Percentiles rank a stretch among this genome's conserved stretches.
phyloP scores from a whole-genome alignment of 805 yeast genomes.

The Cyberlindnera subsufficiens region DNA sequence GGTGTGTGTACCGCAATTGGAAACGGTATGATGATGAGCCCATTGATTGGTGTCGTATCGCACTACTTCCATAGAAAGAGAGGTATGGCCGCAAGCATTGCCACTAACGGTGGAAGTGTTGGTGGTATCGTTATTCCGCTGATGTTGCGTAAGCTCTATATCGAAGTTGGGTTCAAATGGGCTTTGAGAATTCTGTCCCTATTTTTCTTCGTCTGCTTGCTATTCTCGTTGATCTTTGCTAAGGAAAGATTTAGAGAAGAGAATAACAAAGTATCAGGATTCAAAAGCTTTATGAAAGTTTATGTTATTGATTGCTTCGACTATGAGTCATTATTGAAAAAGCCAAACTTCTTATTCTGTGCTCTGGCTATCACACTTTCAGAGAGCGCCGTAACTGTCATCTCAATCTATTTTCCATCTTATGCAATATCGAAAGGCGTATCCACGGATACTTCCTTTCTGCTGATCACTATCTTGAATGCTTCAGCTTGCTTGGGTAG shows the following conservation, averaged over 20 bases:
- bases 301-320: conserved; percentile 29
- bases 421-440: conserved; percentile 46
- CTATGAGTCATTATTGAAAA: conserved; percentile 35
- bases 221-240: conserved; percentile 30
- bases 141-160: conserved; percentile 44
- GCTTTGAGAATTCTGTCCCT: conserved; percentile 51
- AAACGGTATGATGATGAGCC: conserved; percentile 54
- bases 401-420: conserved; percentile 46
- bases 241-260: conserved; percentile 33
- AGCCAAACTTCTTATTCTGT: conserved; percentile 32
- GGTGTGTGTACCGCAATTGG: conserved; percentile 54
- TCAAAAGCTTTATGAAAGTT: conserved; percentile 11
- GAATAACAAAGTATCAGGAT: conserved; percentile 1
- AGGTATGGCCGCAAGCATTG: conserved; percentile 48
- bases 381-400: conserved; percentile 27
- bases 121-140: conserved; percentile 55
- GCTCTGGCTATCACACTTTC: conserved; percentile 37
- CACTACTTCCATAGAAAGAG: conserved; percentile 61
- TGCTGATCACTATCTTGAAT: conserved; percentile 41
- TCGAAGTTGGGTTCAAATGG: conserved; percentile 51
- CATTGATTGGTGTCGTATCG: conserved; percentile 53
- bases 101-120: conserved; percentile 49
- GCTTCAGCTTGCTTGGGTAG: conserved; percentile 42
- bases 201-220: conserved; percentile 35
- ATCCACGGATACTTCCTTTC: conserved; percentile 35